Evolutionary conservation across 2,329 filamentous ascomycete species (phyloP).

Genomic region (Fusarium pseudoanthophilum): DNA sequence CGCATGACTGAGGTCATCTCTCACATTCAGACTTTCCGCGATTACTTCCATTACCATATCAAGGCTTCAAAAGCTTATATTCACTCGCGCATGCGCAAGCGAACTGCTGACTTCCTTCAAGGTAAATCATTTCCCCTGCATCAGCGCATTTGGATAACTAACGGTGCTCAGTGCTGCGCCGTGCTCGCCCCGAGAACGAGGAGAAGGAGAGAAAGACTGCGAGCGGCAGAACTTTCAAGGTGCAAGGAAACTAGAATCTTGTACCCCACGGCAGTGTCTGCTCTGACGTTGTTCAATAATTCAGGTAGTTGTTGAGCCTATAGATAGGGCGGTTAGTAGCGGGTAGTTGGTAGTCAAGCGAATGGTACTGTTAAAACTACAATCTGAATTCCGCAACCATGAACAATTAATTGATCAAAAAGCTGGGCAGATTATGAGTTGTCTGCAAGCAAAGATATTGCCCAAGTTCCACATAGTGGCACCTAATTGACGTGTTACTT

Average conservation of each 20-base stretch:
- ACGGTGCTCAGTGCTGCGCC: conserved; percentile 78
- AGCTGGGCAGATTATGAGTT: not conserved
- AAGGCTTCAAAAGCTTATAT: conserved; percentile 99
- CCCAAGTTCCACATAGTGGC: not conserved
- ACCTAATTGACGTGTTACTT: conserved; percentile 7
- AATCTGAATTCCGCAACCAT: conserved; percentile 14
- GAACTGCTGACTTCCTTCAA: conserved; percentile 98
- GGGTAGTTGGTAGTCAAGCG: conserved; percentile 37
- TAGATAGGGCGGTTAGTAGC: conserved; percentile 15
- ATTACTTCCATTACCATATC: conserved; percentile 99
- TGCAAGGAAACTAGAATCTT: conserved; percentile 51
- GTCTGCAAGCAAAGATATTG: not conserved
- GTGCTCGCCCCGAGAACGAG: conserved; percentile 93
- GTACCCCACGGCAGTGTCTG: conserved; percentile 15
- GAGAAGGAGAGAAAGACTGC: conserved; percentile 99
- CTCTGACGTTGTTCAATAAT: conserved; percentile 19
- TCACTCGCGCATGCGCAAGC: conserved; percentile 96
- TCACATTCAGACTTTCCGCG: conserved; percentile 99
- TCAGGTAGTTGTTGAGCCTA: conserved; percentile 1
- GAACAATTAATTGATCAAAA: not conserved
- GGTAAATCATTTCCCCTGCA: conserved; percentile 65
- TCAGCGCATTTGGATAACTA: conserved; percentile 38
- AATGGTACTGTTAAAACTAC: conserved; percentile 38
- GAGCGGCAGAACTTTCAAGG: conserved; percentile 90
- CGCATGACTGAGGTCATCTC: conserved; percentile 95